Evolutionary conservation across 1,284 basidiomycete genomes (phyloP).

Genomic region (Microstroma glucosiphilum): DNA sequence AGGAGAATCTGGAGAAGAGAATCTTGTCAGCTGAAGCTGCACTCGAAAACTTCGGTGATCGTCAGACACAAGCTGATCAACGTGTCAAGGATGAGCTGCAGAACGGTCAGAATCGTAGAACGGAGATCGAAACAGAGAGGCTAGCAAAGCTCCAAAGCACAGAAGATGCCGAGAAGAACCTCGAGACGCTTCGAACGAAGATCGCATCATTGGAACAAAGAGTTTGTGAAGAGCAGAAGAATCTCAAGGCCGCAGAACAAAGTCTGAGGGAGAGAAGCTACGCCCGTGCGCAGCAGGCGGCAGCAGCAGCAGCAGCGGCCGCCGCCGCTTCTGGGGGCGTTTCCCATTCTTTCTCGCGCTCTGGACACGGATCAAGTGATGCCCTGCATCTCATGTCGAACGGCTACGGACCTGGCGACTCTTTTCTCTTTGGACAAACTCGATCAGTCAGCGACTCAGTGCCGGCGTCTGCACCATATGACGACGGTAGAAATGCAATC

Average conservation of each 20-base stretch:
- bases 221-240: conserved; percentile 51
- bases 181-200: conserved; percentile 61
- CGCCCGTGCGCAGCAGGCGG: not conserved
- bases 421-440: no score
- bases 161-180: not conserved
- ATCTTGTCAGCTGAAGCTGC: conserved; percentile 54
- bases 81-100: not conserved
- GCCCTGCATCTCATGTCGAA: no score
- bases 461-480: no score
- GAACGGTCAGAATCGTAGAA: not conserved
- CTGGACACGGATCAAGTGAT: no score
- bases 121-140: conserved; percentile 6
- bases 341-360: not conserved
- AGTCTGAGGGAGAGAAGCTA: not conserved
- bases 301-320: not conserved
- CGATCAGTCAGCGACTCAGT: no score
- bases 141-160: conserved; percentile 19
- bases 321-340: not conserved
- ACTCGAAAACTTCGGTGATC: not conserved
- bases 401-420: no score
- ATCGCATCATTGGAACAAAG: conserved; percentile 61
- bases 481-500: no score
- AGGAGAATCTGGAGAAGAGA: conserved; percentile 42
- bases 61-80: conserved; percentile 2
- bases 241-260: conserved; percentile 22